phyloP scores from a whole-genome alignment of 805 yeast genomes.

The Scheffersomyces stipitis region DNA sequence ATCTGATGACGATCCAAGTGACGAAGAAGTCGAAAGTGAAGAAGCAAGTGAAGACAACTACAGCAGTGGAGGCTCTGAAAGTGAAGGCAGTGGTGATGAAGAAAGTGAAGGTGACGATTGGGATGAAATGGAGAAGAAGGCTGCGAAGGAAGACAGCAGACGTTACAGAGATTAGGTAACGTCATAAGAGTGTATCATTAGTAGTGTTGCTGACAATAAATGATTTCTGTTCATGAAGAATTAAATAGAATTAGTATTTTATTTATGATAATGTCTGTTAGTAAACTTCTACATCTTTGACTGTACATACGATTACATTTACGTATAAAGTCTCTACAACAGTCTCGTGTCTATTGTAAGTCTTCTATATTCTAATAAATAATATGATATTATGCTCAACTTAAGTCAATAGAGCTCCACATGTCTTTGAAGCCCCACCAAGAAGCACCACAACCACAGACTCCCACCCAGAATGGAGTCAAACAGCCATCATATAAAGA shows the following conservation, averaged over 20 bases:
- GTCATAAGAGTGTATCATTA: too few species aligned
- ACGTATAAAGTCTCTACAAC: too few species aligned
- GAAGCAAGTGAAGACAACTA: constrained; percentile 40
- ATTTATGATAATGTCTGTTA: too few species aligned
- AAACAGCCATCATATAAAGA: constrained; percentile 44
- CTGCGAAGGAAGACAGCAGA: constrained; percentile 45
- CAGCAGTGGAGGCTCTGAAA: constrained; percentile 39
- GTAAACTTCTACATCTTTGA: too few species aligned
- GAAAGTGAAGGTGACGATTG: constrained; percentile 48
- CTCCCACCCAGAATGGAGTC: constrained; percentile 47
- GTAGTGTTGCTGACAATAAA: too few species aligned
- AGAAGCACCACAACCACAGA: constrained; percentile 46
- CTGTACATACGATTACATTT: too few species aligned
- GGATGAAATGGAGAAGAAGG: constrained; percentile 63
- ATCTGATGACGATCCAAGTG: constrained; percentile 58
- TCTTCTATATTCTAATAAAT: too few species aligned
- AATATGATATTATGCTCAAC: too few species aligned
- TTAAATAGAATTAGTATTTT: too few species aligned
- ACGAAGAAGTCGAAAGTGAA: constrained; percentile 61
- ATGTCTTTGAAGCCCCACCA: constrained; percentile 40
- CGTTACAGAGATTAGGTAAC: constrained; percentile 26
- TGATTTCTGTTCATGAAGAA: too few species aligned
- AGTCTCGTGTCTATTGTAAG: too few species aligned
- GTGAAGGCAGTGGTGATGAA: constrained; percentile 34
- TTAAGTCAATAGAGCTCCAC: constrained; percentile 36